Percentiles rank a stretch among this genome's conserved stretches.
phyloP scores from a whole-genome alignment of 2,329 filamentous ascomycete genomes.

The Neopestalotiopsis sp. region DNA sequence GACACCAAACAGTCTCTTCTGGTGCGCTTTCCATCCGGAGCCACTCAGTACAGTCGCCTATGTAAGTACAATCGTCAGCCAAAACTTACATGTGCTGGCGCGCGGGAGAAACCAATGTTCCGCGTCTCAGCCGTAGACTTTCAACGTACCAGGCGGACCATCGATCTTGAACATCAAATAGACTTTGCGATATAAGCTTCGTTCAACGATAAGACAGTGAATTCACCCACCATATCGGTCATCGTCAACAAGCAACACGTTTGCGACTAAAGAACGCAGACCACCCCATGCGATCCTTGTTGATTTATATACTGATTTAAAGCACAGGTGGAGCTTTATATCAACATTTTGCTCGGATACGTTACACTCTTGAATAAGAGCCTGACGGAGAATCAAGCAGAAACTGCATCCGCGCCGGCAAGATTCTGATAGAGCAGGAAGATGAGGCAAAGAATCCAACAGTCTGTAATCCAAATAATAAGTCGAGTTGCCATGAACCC shows the following conservation, averaged over 20 bases:
- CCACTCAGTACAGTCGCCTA: neutral
- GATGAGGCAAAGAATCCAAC: neutral
- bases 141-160: neutral
- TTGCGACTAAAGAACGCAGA: neutral
- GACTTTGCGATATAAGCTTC: neutral
- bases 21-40: neutral
- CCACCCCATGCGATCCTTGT: neutral
- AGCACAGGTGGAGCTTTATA: too few species aligned
- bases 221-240: neutral
- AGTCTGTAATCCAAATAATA: neutral
- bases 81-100: too few species aligned
- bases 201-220: too few species aligned
- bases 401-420: neutral
- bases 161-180: neutral
- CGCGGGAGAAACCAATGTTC: too few species aligned
- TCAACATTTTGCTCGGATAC: neutral
- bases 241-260: neutral
- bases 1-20: neutral
- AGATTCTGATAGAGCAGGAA: neutral
- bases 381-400: neutral
- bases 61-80: too few species aligned
- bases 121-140: neutral
- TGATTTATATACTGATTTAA: too few species aligned
- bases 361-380: neutral
- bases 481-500: neutral